Evolutionary conservation across 2,329 filamentous ascomycete species (phyloP).

Genomic region (Chaetothyriales sp.): DNA sequence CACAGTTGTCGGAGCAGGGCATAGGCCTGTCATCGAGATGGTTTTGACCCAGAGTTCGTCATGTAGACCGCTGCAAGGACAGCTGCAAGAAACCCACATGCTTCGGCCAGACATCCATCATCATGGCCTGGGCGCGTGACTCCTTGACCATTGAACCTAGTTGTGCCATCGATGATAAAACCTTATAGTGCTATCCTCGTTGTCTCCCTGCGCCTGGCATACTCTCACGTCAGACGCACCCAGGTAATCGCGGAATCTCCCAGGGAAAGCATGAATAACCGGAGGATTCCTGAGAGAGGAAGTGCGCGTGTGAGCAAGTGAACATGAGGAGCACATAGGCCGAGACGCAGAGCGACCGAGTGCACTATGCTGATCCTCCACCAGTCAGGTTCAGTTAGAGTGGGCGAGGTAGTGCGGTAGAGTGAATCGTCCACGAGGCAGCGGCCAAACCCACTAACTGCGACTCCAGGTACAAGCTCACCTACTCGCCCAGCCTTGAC

Average conservation of each 20-base stretch:
- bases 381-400: conserved; percentile 79
- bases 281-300: background rate
- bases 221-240: background rate
- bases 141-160: background rate
- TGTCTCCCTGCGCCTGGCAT: background rate
- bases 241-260: background rate
- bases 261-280: background rate
- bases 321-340: background rate
- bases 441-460: conserved; percentile 1
- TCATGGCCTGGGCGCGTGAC: background rate
- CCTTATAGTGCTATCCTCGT: background rate
- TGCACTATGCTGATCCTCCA: conserved; percentile 56
- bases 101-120: background rate
- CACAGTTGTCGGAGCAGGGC: background rate
- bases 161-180: background rate
- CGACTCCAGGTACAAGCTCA: conserved; percentile 54
- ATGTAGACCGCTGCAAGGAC: background rate
- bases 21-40: background rate
- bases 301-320: background rate
- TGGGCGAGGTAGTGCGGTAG: conserved; percentile 84
- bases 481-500: conserved; percentile 78
- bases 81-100: background rate
- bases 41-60: background rate
- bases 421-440: conserved; percentile 7
- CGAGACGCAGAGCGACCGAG: background rate